Conservation (phyloP, 1,139 yeast genomes). For the Kodamaea derodonti region DNA sequence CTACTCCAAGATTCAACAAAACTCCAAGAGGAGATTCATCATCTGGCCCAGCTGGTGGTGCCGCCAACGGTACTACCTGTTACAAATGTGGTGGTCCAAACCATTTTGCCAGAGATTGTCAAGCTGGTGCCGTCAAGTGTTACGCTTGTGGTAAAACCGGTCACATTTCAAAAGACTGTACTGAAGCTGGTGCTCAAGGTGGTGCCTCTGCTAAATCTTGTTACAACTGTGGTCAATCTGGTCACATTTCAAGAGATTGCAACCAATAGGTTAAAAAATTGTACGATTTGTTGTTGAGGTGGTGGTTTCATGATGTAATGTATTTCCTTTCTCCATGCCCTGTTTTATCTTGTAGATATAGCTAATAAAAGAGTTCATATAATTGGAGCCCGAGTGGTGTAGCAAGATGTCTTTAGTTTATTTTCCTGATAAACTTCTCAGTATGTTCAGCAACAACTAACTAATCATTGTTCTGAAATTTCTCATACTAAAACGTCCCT, state of each 20-base stretch:
- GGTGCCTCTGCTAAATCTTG: slow-evolving; percentile 43
- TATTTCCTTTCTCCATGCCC: slow-evolving; percentile 2
- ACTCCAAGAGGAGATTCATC: slow-evolving; percentile 8
- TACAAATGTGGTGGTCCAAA: slow-evolving; percentile 93
- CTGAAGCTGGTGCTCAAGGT: slow-evolving; percentile 33
- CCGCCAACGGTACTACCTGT: slow-evolving; percentile 55
- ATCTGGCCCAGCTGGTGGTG: slow-evolving; percentile 6
- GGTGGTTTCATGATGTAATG: slow-evolving; percentile 2
- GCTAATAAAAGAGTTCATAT: slow-evolving; percentile 3
- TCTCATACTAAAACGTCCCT: too few species aligned
- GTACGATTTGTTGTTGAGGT: slow-evolving; percentile 2
- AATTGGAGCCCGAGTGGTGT: too few species aligned
- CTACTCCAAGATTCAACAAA: slow-evolving; percentile 11
- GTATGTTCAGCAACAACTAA: too few species aligned
- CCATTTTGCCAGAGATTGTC: slow-evolving; percentile 90
- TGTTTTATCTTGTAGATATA: slow-evolving; percentile 3
- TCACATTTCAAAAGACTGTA: slow-evolving; percentile 83
- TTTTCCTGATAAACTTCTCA: too few species aligned
- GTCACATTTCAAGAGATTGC: slow-evolving; percentile 56
- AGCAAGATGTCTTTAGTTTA: too few species aligned
- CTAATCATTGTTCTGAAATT: too few species aligned
- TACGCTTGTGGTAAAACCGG: slow-evolving; percentile 91
- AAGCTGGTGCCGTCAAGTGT: slow-evolving; percentile 72
- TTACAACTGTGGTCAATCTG: slow-evolving; percentile 46
- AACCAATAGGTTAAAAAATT: slow-evolving; percentile 27